Evolutionary conservation across 2,329 filamentous ascomycete genomes (phyloP), one percentile per base, ranked within the genome.

Genomic region (Chaetomium strumarium): DNA sequence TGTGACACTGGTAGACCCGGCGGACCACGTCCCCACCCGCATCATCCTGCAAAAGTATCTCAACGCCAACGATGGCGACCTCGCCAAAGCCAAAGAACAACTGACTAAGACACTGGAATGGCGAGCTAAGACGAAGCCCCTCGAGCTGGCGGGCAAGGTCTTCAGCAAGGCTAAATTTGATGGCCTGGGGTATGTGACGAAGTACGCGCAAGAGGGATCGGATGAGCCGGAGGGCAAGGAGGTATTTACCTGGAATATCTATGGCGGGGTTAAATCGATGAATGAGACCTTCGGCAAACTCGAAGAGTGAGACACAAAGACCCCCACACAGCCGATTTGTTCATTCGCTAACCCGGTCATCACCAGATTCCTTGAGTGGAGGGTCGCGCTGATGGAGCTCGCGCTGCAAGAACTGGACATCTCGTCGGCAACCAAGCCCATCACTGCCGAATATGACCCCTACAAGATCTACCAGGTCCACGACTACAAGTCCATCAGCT

Each of bases 381-480:
- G 92, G 53, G 84, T 91, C 40, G 89, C 87, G 12, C 80, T 96
- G 52, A 95, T 96, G 90, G 91, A 96, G 68, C 76, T 90, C 44
- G 87, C 88, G 3, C 75, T 96, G 42, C 78, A 83, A 58, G 83
- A 88, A 57, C 83, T 96, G 50, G 76, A 83, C 58, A 78, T 96
- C 57, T 67, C 77, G 17, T 75, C 80, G 24, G 88, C 88, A 47
- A 90, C 82, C 9, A 73, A 77, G 59, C 79, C 81, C 39, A 89
- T 91, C 63, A 83, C 86, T 2, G 84, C 89, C 52, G 85, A 83
- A 57, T 74, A 80, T 60, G 92, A 96, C 65, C 88, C 87, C 1
- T 95, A 96, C 73, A 88, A 92, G 70, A 90, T 95, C 75, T 80
- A 88, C 63, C 91, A 96, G 71, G 84, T 96, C 29, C 92, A 97